A percentile compares a stretch with the other conserved stretches of the same genome.
phyloP scores from a whole-genome alignment of 768 basidiomycete genomes.

The Boletus insuetus region DNA sequence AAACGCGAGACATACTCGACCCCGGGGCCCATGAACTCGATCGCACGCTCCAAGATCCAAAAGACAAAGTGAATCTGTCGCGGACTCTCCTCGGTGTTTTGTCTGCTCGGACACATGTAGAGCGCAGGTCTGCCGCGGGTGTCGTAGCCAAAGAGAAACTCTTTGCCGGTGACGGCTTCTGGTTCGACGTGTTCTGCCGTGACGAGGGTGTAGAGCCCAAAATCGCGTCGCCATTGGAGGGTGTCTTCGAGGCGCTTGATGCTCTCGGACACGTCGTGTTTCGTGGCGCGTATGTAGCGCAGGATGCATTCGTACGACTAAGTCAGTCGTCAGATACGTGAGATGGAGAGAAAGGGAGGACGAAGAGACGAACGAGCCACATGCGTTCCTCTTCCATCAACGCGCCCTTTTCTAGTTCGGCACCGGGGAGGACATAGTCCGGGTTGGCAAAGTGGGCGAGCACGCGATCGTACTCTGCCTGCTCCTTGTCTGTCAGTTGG shows the following conservation, averaged over 20 bases:
- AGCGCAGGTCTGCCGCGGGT: conserved; percentile 57
- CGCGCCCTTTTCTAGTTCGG: conserved; percentile 38
- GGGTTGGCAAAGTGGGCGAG: conserved; percentile 56
- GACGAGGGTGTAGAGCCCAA: conserved; percentile 62
- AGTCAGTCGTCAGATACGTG: neutral
- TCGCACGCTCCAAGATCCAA: conserved; percentile 73
- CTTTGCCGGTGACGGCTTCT: conserved; percentile 83
- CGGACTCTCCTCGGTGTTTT: conserved; percentile 70
- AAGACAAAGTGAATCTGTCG: conserved; percentile 73
- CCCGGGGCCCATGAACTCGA: conserved; percentile 78
- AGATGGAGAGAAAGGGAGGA: neutral
- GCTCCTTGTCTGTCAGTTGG: conserved; percentile 43
- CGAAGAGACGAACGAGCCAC: conserved; percentile 56
- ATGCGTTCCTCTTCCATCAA: conserved; percentile 69
- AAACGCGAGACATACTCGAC: conserved; percentile 58
- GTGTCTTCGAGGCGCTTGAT: conserved; percentile 71
- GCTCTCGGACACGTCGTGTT: conserved; percentile 60
- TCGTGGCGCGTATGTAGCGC: conserved; percentile 75
- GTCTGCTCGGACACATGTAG: conserved; percentile 67
- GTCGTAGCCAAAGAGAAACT: conserved; percentile 77
- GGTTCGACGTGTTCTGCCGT: conserved; percentile 64
- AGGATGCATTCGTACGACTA: conserved; percentile 71
- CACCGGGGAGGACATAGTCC: conserved; percentile 51
- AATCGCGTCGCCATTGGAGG: conserved; percentile 78
- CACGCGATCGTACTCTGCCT: conserved; percentile 50